phyloP scores from a whole-genome alignment of 257 asterid genomes.

The Solanum chilense region DNA sequence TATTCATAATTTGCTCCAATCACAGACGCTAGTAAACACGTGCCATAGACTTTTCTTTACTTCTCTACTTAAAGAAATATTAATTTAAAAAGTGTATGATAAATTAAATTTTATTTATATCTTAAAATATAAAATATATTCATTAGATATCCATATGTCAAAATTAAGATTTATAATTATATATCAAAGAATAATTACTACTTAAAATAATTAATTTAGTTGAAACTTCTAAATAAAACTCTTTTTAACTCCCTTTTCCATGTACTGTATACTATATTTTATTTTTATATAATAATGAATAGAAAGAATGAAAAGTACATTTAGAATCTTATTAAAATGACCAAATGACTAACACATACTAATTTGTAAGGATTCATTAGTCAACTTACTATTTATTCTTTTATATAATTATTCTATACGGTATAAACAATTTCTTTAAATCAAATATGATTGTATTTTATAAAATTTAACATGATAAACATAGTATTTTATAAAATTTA shows the following conservation, averaged over 20 bases:
- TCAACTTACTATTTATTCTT: background rate
- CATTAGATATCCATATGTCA: no score
- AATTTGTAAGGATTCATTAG: background rate
- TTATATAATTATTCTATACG: no score
- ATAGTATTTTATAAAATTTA: no score
- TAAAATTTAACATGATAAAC: no score
- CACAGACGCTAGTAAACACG: background rate
- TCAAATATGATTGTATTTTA: no score
- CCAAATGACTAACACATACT: background rate
- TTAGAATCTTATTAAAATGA: background rate
- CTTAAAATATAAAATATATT: no score
- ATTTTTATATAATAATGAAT: background rate
- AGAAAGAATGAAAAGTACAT: background rate
- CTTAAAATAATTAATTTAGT: no score
- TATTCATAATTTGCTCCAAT: background rate
- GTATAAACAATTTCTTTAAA: no score
- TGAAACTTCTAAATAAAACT: background rate
- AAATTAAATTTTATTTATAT: no score
- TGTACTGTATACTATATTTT: background rate
- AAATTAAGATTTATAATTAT: background rate
- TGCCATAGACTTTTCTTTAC: background rate
- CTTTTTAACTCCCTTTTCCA: background rate
- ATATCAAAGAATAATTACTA: no score
- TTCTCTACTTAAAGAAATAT: background rate
- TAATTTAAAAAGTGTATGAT: no score